Base-by-base conservation (phyloP, 1,139 yeast genomes). In the Kurtzmaniella quercitrusa region DNA sequence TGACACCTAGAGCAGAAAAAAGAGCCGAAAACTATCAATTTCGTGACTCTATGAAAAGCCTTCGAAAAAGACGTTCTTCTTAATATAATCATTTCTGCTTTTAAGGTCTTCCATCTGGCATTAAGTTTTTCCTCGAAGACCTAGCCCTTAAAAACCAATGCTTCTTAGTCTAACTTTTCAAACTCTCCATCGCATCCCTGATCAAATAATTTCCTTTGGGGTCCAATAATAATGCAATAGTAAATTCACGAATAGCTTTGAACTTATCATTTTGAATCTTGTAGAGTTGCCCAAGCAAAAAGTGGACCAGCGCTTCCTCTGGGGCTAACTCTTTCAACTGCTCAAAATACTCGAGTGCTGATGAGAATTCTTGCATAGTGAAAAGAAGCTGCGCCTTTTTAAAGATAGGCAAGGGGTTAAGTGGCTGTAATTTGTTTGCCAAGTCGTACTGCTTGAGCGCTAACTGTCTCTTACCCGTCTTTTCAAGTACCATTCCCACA, bases 271-370 rank as follows among this genome's bases (percentile, higher is more conserved):
- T 82, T 50, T 84, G 79, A 33, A 84, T 77, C 56, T 85, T 87
- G 69, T 89, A 88, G 47, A 91, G 71, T 59, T 89, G 91, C 16
- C 97, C 98, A 40, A 93, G 70, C 40, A 91, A 65, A 65, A 86
- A 88, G 61, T 91, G 97, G 20, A 93, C 96, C 44, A 89, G 82
- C 0, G 97, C 95, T 60, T 94, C 98, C 59, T 91, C 95, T 0
- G 98, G 97, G 0, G 96, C 96, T 48, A 86, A 61, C 42, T 78
- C 77, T 50, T 78, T 80, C 45, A 94, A 74, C 40, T 73, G 71
- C 55, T 87, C 89, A 58, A 93, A 86, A 57, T 82, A 86, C 39
- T 72, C 74, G 44, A 89, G 66, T 0, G 98, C 95, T 47, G 78
- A 80, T 20, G 77, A 76, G 58, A 79, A 88, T 47, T 80, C 78